Conservation (phyloP, 2,329 filamentous ascomycete species). For the Claviceps quebecensis region DNA sequence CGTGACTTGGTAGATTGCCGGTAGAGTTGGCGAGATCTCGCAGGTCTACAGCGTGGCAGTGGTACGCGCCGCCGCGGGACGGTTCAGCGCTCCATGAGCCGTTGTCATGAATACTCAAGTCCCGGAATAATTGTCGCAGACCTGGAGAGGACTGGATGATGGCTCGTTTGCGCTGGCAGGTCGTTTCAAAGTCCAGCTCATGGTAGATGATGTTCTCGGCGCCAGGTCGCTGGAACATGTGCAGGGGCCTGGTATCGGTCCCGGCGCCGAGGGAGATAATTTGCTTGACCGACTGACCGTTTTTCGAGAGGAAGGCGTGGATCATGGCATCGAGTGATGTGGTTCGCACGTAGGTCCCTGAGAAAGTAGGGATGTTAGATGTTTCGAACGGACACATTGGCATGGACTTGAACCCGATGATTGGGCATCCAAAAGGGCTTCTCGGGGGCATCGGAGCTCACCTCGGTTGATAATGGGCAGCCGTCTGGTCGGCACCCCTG, state of each 20-base stretch:
- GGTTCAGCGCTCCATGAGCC: constrained; percentile 30
- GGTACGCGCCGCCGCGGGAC: constrained; percentile 28
- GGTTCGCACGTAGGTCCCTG: constrained; percentile 87
- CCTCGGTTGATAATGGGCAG: constrained; percentile 92
- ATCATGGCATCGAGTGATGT: constrained; percentile 70
- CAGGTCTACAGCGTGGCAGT: constrained; percentile 56
- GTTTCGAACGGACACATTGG: neutral
- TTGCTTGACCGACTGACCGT: constrained; percentile 38
- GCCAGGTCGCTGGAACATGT: constrained; percentile 41
- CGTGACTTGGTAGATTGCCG: constrained; percentile 2
- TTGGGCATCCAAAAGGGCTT: too few relatives aligned
- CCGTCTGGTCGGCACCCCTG: constrained; percentile 43
- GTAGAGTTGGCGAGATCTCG: constrained; percentile 33
- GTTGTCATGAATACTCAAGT: constrained; percentile 16
- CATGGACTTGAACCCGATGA: neutral
- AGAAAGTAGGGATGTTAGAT: neutral
- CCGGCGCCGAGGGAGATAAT: constrained; percentile 88
- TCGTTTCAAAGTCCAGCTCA: constrained; percentile 76
- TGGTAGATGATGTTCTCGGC: constrained; percentile 55
- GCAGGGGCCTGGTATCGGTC: constrained; percentile 80
- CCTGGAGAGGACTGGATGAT: constrained; percentile 32
- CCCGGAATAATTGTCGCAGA: constrained; percentile 25
- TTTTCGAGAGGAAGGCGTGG: constrained; percentile 47
- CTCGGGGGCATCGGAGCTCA: constrained; percentile 22
- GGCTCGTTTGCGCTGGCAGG: constrained; percentile 52